phyloP scores from a whole-genome alignment of 2,329 filamentous ascomycete genomes.

The Colletotrichum noveboracense region DNA sequence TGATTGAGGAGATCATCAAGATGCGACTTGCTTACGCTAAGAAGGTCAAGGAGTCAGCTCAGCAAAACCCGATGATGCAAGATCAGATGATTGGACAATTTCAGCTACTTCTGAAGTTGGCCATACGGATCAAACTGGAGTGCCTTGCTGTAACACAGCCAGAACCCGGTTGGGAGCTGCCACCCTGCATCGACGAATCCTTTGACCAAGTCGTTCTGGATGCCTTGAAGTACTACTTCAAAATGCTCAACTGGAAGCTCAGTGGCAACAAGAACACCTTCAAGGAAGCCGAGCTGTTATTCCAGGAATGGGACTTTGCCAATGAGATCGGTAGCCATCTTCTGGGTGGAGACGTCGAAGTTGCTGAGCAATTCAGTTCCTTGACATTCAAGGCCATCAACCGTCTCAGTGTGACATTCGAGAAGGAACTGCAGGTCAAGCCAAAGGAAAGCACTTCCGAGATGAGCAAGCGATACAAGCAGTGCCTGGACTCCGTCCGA shows the following conservation, averaged over 20 bases:
- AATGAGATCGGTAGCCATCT: slow-evolving; percentile 91
- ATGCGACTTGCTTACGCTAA: slow-evolving; percentile 90
- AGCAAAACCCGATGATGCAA: slow-evolving; percentile 91
- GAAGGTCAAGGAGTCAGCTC: slow-evolving; percentile 93
- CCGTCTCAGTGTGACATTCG: slow-evolving; percentile 88
- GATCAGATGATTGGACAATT: slow-evolving; percentile 99
- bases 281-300: slow-evolving; percentile 96
- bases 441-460: slow-evolving; percentile 83
- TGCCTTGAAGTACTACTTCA: slow-evolving; percentile 97
- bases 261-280: slow-evolving; percentile 98
- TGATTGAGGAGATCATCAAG: slow-evolving; percentile 96
- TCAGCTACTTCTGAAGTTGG: slow-evolving; percentile 88
- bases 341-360: slow-evolving; percentile 93
- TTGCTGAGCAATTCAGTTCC: slow-evolving; percentile 95
- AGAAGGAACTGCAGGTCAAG: slow-evolving; percentile 84
- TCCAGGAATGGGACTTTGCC: slow-evolving; percentile 97
- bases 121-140: slow-evolving; percentile 89
- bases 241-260: slow-evolving; percentile 97
- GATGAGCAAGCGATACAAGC: slow-evolving; percentile 97
- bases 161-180: slow-evolving; percentile 92
- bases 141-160: slow-evolving; percentile 84
- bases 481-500: slow-evolving; percentile 92
- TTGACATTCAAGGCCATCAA: slow-evolving; percentile 92
- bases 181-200: slow-evolving; percentile 94
- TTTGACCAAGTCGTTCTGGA: slow-evolving; percentile 93